Conservation (phyloP, 2,329 filamentous ascomycete species). For the Mycosphaerella sp. region DNA sequence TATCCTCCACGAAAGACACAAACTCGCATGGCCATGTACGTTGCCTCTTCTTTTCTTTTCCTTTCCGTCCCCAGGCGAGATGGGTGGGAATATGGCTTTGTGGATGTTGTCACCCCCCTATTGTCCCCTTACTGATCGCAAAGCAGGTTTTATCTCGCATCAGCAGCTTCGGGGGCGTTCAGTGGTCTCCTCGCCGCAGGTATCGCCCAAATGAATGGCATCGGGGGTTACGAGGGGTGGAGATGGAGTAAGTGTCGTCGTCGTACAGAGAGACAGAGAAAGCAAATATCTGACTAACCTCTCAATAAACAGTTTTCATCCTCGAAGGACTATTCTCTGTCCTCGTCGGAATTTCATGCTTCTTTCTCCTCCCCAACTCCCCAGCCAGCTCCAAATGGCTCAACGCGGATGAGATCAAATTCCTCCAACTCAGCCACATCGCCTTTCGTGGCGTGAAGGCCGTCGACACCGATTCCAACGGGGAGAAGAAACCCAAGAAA, state of each 20-base stretch:
- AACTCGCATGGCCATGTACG: conserved; percentile 16
- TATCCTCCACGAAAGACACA: conserved; percentile 21
- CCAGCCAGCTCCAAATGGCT: conserved; percentile 50
- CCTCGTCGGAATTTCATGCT: conserved; percentile 43
- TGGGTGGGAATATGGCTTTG: too few relatives aligned
- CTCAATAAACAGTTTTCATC: conserved; percentile 8
- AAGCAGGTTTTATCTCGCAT: conserved; percentile 17
- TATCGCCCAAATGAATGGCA: conserved; percentile 34
- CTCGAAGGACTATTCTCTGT: conserved; percentile 54
- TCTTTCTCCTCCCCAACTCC: conserved; percentile 49
- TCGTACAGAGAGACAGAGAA: too few relatives aligned
- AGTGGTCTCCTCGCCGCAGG: conserved; percentile 24
- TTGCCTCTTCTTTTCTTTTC: too few relatives aligned
- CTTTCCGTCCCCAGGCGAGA: too few relatives aligned
- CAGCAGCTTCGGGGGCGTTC: conserved; percentile 22
- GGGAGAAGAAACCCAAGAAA: conserved; percentile 38
- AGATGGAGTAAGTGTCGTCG: conserved; percentile 40
- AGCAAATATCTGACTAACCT: neutral
- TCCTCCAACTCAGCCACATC: conserved; percentile 60
- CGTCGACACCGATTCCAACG: neutral
- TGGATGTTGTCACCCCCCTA: too few relatives aligned
- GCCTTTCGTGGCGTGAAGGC: conserved; percentile 39
- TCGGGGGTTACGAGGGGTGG: conserved; percentile 37
- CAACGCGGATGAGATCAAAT: conserved; percentile 59
- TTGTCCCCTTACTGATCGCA: too few relatives aligned